These are phyloP conservation scores for Actinidia chinensis DNA, from an alignment of 179 eudicot species.

Conservation along the genomic window DNA sequence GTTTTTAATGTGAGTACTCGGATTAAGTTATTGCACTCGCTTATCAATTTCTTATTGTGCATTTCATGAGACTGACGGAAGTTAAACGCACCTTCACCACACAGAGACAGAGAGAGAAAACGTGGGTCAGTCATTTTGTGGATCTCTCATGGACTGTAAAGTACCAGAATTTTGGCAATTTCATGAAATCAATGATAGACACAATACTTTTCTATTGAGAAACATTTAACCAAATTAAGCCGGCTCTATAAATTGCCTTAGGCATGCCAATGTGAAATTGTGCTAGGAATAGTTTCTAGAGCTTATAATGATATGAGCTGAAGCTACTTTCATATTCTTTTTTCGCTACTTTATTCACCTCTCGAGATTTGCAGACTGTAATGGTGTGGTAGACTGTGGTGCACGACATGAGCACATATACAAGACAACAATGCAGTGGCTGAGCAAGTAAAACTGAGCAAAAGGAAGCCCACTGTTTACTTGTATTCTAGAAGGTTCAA, in stretches of 20 bases:
- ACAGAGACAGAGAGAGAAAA: too few relatives aligned
- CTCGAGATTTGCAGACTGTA: constrained; percentile 53
- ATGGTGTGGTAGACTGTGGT: constrained; percentile 96
- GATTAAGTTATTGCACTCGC: too few relatives aligned
- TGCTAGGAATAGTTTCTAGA: background rate
- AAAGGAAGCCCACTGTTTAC: constrained; percentile 93
- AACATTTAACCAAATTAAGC: background rate
- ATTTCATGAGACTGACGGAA: too few relatives aligned
- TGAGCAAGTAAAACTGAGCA: constrained; percentile 94
- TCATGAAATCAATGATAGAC: too few relatives aligned
- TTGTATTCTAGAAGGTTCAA: constrained; percentile 94
- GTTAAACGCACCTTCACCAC: too few relatives aligned
- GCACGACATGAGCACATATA: constrained; percentile 80
- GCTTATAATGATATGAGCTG: background rate
- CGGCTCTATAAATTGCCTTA: background rate
- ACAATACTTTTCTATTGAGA: background rate
- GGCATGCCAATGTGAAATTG: background rate
- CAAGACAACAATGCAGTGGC: constrained; percentile 81
- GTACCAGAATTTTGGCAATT: too few relatives aligned
- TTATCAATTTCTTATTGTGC: too few relatives aligned
- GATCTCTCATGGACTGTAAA: too few relatives aligned
- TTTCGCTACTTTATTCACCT: background rate
- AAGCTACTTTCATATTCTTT: constrained; percentile 8
- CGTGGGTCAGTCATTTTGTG: too few relatives aligned
- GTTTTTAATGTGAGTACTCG: too few relatives aligned